Base-by-base conservation (phyloP, 2,329 filamentous ascomycete species). In the Calcarisporium arbuscula region DNA sequence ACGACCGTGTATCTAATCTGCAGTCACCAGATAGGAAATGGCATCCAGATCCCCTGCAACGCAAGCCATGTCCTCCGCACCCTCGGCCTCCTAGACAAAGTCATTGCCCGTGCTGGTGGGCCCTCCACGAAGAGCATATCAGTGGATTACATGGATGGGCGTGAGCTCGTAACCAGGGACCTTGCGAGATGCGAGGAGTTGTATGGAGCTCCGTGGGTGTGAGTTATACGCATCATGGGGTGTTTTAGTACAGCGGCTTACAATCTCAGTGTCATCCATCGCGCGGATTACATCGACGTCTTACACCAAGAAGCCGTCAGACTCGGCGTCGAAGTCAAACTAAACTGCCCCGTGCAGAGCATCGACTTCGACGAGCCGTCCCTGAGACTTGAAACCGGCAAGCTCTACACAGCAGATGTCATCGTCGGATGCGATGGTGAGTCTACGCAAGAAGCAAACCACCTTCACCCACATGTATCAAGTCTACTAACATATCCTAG, bases 181-280 rank as follows among this genome's bases (percentile, higher is more conserved):
- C 31, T 44, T 26, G 21, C 19, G 3, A 9, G 26, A 3, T 46
- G 28, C 18, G 30, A 40, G 15, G 28, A 43, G 19, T 32, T 42
- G 18, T 44, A 46, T 21, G 42, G 39, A 16, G 37, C 42, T 5
- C 44, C 42, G 5, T 46, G 44, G 44, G 19, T 46, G 44, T 44
- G 37, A 9, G 42, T 44, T 8, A 17, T 19, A 31, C 16, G 9
- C 27, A 8, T 29, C 16, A n/a, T n/a, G n/a, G n/a, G n/a, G n/a
- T n/a, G n/a, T n/a, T n/a, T n/a, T n/a, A n/a, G n/a, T n/a, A n/a
- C n/a, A n/a, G n/a, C n/a, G n/a, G n/a, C n/a, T n/a, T n/a, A n/a
- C n/a, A n/a, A n/a, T 23, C 5, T 19, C 19, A 44, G 43, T 6
- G 7, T 46, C 4, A 29, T 44, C 5, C 42, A 42, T 29, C 41